Evolutionary conservation across 1,139 yeast genomes (phyloP), one percentile per base, ranked within the genome.

Genomic region (Waltiozyma sp.): DNA sequence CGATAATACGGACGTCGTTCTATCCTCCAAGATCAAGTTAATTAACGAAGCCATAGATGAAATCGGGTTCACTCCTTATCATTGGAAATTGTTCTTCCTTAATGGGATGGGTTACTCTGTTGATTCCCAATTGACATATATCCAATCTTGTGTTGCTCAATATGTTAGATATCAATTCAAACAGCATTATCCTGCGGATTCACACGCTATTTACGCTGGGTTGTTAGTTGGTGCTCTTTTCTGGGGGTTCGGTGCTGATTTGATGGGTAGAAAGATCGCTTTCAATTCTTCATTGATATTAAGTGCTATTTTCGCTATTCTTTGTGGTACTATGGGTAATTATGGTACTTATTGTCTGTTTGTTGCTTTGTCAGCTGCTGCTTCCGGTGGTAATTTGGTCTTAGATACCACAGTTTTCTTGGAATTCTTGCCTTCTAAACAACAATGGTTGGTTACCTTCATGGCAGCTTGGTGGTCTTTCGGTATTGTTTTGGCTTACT

Each of bases 41-140:
- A 52, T 73, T 42, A 71, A 72, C 53, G 57, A 70, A 43, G 75
- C 72, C 41, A 70, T 70, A 49, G 60, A 69, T 45, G 74, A 72
- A 48, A 70, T 72, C 28, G 77, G 77, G 1, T 69, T 72, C 56
- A 72, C 77, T 3, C 61, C 68, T 66, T 69, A 68, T 51, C 76
- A 72, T 47, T 55, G 64, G 40, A 67, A 69, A 48, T 57, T 70
- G 38, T 66, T 73, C 53, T 64, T 56, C 51, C 56, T 75, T 28
- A 73, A 73, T 47, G 84, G 84, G 16, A 70, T 76, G 70, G 85
- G 85, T 15, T 78, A 78, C 53, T 73, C 79, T 6, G 77, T 75
- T 24, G 84, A 78, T 55, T 74, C 81, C 16, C 77, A 76, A 55
- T 62, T 78, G 50, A 70, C 68, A 36, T 63, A 66, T 55, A 56